These are phyloP conservation scores for Tremella fuciformis DNA, from an alignment of 768 basidiomycete species.

Conservation along the genomic window DNA sequence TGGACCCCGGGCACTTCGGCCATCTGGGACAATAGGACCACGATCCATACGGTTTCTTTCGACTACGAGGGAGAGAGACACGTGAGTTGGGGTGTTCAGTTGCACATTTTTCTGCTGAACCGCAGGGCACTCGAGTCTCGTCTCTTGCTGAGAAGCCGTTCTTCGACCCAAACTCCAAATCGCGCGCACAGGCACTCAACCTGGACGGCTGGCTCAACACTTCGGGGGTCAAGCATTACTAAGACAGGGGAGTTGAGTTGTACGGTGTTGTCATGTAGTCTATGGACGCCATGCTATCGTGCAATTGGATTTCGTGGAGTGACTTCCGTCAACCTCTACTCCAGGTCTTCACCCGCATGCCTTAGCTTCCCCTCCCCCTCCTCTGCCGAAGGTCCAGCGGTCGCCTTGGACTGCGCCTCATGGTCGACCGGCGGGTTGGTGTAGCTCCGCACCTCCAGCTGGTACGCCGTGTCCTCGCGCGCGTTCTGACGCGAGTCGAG, in stretches of 20 bases:
- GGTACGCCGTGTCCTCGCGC: constrained; percentile 18
- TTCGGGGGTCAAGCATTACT: background rate
- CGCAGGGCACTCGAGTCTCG: constrained; percentile 37
- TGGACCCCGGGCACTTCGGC: constrained; percentile 51
- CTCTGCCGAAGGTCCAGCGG: too few species aligned
- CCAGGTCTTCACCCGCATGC: too few species aligned
- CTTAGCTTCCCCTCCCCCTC: too few species aligned
- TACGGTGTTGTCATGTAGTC: too few species aligned
- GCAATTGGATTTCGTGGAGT: too few species aligned
- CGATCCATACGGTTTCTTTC: constrained; percentile 52
- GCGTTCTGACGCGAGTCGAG: constrained; percentile 51
- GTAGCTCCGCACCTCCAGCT: too few species aligned
- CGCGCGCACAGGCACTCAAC: constrained; percentile 27
- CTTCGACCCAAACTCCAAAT: constrained; percentile 35
- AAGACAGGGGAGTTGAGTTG: too few species aligned
- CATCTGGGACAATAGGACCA: constrained; percentile 52
- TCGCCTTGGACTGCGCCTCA: too few species aligned
- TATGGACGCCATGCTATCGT: too few species aligned
- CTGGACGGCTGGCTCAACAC: constrained; percentile 2
- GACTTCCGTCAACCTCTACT: too few species aligned
- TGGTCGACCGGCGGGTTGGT: too few species aligned
- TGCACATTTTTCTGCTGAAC: background rate
- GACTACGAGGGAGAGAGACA: constrained; percentile 53
- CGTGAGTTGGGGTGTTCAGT: constrained; percentile 16
- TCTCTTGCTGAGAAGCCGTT: constrained; percentile 45